Percentiles rank a stretch among this genome's conserved stretches.
phyloP scores from a whole-genome alignment of 1,139 yeast genomes.

The Blastobotrys ciferrii region DNA sequence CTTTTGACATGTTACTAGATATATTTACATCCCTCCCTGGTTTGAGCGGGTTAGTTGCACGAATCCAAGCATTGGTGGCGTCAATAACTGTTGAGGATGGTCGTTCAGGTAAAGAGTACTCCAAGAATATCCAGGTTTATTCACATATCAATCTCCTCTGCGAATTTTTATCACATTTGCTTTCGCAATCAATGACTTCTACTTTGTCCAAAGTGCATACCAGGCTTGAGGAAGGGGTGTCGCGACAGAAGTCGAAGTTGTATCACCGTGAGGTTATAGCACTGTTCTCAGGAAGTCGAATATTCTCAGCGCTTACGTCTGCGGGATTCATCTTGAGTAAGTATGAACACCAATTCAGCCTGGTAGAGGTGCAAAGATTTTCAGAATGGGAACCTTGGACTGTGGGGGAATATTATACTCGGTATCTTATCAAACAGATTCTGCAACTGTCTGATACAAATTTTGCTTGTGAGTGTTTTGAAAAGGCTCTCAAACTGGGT shows the following conservation, averaged over 20 bases:
- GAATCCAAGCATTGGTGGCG: conserved; percentile 13
- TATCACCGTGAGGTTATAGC: conserved; percentile 14
- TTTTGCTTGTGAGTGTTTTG: conserved; percentile 14
- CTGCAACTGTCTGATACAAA: conserved; percentile 13
- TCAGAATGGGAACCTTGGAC: conserved; percentile 21
- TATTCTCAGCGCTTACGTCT: conserved; percentile 18
- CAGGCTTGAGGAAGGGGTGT: conserved; percentile 4
- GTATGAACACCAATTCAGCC: conserved; percentile 11
- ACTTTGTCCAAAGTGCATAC: not conserved
- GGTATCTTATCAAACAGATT: conserved; percentile 16
- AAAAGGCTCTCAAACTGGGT: conserved; percentile 19
- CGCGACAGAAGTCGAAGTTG: conserved; percentile 6
- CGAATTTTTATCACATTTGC: not conserved
- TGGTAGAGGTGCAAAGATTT: conserved; percentile 8
- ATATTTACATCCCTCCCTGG: conserved; percentile 22
- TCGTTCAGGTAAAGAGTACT: conserved; percentile 9
- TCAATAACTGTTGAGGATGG: conserved; percentile 7
- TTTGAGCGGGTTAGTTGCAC: conserved; percentile 17
- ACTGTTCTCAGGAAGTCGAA: conserved; percentile 23
- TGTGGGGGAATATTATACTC: conserved; percentile 17
- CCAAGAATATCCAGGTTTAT: conserved; percentile 2
- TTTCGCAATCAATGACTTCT: conserved; percentile 50
- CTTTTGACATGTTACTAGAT: conserved; percentile 9
- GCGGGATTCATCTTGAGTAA: conserved; percentile 18
- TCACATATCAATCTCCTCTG: conserved; percentile 15